Conservation (phyloP, 2,329 filamentous ascomycete genomes). For the Metarhizium rileyi region DNA sequence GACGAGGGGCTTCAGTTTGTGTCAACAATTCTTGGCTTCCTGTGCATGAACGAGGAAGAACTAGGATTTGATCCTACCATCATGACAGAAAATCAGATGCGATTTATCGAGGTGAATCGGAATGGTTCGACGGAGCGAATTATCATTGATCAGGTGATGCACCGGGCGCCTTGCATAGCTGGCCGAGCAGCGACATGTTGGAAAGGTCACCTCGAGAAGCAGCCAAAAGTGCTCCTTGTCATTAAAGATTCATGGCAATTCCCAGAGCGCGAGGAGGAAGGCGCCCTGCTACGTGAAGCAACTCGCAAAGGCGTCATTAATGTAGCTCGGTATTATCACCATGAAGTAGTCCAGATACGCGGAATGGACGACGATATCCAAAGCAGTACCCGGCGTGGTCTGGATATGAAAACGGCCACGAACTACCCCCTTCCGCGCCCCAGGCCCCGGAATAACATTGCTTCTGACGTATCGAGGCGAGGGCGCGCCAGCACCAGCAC, state of each 20-base stretch:
- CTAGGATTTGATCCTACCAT: conserved; percentile 37
- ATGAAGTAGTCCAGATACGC: conserved; percentile 28
- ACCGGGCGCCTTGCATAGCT: conserved; percentile 22
- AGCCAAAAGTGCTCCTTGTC: conserved; percentile 25
- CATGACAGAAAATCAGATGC: conserved; percentile 13
- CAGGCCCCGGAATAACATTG: too few relatives aligned
- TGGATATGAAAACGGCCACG: conserved; percentile 19
- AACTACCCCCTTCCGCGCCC: too few relatives aligned
- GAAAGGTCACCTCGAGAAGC: conserved; percentile 29
- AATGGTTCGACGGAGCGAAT: conserved; percentile 27
- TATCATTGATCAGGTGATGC: conserved; percentile 28
- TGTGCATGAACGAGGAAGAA: conserved; percentile 16
- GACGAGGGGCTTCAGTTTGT: conserved; percentile 27
- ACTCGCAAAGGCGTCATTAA: conserved; percentile 27
- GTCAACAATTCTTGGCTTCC: conserved; percentile 22
- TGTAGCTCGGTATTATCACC: conserved; percentile 31
- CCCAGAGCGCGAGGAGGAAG: conserved; percentile 25
- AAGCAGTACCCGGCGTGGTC: conserved; percentile 21
- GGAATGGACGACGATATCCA: conserved; percentile 24
- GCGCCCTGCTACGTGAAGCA: conserved; percentile 27
- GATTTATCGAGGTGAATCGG: conserved; percentile 30
- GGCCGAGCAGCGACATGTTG: conserved; percentile 35
- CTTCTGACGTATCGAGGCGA: too few relatives aligned
- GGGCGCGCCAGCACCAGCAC: not conserved
- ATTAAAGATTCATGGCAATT: conserved; percentile 36